Evolutionary conservation across 2,329 filamentous ascomycete genomes (phyloP).

Genomic region (Colletotrichum lentis): DNA sequence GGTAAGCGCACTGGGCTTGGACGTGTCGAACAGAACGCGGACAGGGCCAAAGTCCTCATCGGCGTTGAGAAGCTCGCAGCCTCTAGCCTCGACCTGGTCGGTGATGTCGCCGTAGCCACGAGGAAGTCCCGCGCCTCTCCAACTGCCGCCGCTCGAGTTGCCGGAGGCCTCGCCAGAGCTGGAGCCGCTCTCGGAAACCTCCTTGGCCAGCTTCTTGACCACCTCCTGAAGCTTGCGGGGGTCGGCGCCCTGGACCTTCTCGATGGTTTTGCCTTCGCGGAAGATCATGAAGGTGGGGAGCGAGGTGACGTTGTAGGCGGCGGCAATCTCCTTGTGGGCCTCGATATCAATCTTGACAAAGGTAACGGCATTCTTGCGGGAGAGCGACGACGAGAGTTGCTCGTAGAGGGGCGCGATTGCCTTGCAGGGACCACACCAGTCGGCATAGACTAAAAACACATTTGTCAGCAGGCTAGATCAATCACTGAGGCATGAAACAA

Average conservation of each 20-base stretch:
- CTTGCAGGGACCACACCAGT: conserved; percentile 87
- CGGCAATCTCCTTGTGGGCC: conserved; percentile 74
- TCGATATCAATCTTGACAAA: conserved; percentile 92
- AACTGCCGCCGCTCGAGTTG: conserved; percentile 59
- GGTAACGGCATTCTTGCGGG: conserved; percentile 75
- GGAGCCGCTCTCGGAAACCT: conserved; percentile 60
- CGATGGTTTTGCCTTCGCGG: conserved; percentile 72
- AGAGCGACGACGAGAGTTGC: conserved; percentile 74
- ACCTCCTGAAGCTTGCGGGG: conserved; percentile 73
- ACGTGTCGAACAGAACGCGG: conserved; percentile 74
- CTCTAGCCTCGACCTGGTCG: conserved; percentile 78
- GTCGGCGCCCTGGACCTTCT: conserved; percentile 79
- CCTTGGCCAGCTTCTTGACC: conserved; percentile 74
- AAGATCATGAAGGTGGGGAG: conserved; percentile 95
- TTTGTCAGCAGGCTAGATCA: conserved; percentile 42
- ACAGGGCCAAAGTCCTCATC: conserved; percentile 79
- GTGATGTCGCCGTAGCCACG: conserved; percentile 86
- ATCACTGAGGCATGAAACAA: neutral
- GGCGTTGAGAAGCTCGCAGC: conserved; percentile 86
- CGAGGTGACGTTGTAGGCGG: conserved; percentile 76
- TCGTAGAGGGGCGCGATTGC: conserved; percentile 85
- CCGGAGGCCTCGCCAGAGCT: conserved; percentile 55
- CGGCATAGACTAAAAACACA: conserved; percentile 75
- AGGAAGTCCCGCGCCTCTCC: conserved; percentile 79
- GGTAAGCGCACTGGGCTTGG: conserved; percentile 70